Evolutionary conservation across 78 protist species (phyloP).

Genomic region (Dictyostelium capitatum): DNA sequence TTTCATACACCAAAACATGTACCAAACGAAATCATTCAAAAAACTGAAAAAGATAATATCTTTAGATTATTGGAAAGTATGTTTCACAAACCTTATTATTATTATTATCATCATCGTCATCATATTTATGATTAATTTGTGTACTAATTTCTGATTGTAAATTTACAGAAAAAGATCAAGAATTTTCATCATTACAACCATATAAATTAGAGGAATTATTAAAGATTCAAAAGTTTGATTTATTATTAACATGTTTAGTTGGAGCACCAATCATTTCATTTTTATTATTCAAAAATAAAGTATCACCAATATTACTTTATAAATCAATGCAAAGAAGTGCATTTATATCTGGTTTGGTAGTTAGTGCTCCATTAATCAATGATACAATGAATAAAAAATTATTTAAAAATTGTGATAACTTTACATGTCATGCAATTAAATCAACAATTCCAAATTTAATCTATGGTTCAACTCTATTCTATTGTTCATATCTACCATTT

Average conservation of each 20-base stretch:
- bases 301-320: background rate
- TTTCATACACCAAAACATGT: background rate
- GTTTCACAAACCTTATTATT: too few species aligned
- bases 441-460: background rate
- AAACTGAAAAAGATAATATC: conserved; percentile 26
- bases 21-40: background rate
- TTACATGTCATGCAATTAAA: conserved; percentile 5
- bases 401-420: background rate
- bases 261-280: background rate
- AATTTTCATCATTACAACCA: too few species aligned
- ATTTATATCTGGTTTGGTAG: background rate
- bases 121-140: too few species aligned
- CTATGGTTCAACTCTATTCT: background rate
- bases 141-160: too few species aligned
- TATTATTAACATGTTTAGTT: background rate
- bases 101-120: too few species aligned
- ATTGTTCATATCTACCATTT: background rate
- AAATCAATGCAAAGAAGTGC: conserved; percentile 1
- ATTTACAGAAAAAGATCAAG: too few species aligned
- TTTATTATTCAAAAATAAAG: background rate
- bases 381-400: background rate
- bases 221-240: background rate
- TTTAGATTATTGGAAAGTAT: background rate
- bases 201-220: background rate
- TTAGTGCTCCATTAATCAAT: background rate